Percentiles rank a stretch among this genome's conserved stretches.
These are phyloP conservation scores for Neurospora sp. DNA, from an alignment of 2,329 filamentous ascomycete genomes.

Conservation along the genomic window DNA sequence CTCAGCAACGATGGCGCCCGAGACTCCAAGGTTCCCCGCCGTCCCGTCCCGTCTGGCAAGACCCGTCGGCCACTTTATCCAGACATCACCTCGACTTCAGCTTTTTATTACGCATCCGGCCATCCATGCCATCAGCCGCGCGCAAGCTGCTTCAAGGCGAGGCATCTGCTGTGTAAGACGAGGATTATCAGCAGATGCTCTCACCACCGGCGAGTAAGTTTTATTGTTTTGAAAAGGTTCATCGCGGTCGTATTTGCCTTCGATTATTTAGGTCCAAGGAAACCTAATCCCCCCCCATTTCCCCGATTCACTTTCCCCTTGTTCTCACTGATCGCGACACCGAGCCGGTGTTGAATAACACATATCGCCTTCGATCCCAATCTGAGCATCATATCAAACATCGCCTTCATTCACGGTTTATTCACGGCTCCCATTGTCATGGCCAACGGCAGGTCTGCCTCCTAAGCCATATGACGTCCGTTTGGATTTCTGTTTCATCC, in stretches of 20 bases:
- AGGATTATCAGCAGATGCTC: neutral
- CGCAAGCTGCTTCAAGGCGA: neutral
- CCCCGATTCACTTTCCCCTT: neutral
- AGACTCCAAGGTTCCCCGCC: neutral
- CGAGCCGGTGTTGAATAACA: neutral
- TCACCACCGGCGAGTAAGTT: neutral
- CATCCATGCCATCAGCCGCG: neutral
- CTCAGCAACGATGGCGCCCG: neutral
- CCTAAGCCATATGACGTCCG: neutral
- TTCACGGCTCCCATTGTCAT: neutral
- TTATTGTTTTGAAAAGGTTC: neutral
- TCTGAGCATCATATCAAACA: neutral
- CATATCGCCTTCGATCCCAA: neutral
- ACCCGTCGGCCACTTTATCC: neutral
- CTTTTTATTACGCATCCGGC: neutral
- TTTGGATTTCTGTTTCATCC: neutral
- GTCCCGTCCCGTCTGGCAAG: neutral
- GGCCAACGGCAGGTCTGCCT: neutral
- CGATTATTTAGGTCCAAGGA: neutral
- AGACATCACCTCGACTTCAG: neutral
- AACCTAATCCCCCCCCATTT: neutral
- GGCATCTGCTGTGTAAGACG: neutral
- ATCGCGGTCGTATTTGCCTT: neutral
- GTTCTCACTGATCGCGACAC: neutral
- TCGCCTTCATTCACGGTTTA: neutral